phyloP scores from a whole-genome alignment of 1,284 basidiomycete genomes.

The Melanopsichium pennsylvanicum region DNA sequence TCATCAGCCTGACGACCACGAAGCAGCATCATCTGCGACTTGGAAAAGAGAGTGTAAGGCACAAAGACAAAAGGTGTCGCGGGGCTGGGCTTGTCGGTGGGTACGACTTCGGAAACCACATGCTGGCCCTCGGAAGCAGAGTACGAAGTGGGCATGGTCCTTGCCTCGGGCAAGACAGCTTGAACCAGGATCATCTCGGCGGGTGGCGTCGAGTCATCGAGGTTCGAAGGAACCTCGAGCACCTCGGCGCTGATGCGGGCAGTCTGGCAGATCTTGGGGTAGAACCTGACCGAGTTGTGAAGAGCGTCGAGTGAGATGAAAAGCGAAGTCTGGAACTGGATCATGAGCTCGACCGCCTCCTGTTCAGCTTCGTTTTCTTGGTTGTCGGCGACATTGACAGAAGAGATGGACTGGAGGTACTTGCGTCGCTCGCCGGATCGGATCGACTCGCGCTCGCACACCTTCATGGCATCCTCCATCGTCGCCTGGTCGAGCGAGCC shows the following conservation, averaged over 20 bases:
- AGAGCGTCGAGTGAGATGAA: constrained; percentile 69
- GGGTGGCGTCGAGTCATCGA: constrained; percentile 60
- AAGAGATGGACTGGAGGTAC: constrained; percentile 46
- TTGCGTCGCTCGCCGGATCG: constrained; percentile 60
- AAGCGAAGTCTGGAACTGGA: constrained; percentile 69
- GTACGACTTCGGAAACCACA: constrained; percentile 51
- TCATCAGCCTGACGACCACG: constrained; percentile 66
- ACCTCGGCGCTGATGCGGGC: constrained; percentile 69
- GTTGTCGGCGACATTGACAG: constrained; percentile 41
- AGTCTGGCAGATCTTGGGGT: constrained; percentile 67
- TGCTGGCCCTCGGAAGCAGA: constrained; percentile 64
- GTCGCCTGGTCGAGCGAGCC: constrained; percentile 66
- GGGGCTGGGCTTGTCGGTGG: constrained; percentile 66
- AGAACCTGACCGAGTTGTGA: constrained; percentile 67
- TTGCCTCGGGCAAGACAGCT: constrained; percentile 68
- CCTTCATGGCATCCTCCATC: constrained; percentile 67
- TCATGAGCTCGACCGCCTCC: constrained; percentile 66
- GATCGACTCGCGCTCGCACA: constrained; percentile 67
- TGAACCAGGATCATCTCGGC: constrained; percentile 68
- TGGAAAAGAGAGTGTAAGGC: constrained; percentile 69
- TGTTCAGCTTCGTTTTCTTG: constrained; percentile 44
- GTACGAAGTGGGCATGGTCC: constrained; percentile 57
- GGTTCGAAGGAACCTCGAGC: constrained; percentile 68
- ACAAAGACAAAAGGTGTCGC: constrained; percentile 69
- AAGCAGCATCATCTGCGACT: constrained; percentile 69